These are phyloP conservation scores for Diospyros kaki DNA, from an alignment of 148 eudicot genomes.

Conservation along the genomic window DNA sequence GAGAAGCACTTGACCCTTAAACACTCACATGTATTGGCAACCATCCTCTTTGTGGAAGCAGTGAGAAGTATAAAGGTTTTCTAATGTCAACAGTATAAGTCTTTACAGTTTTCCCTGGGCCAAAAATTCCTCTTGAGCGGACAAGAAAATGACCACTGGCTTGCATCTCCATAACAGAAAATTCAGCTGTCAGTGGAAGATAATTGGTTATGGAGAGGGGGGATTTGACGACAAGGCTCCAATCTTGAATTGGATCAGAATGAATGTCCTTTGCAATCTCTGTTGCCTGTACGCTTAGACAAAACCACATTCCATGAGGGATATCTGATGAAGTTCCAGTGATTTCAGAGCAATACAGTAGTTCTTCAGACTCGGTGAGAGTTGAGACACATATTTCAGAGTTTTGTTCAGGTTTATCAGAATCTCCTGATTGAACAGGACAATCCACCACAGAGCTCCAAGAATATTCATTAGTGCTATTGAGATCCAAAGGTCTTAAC, in stretches of 20 bases:
- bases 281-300: conserved; percentile 67
- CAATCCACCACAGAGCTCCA: conserved; percentile 75
- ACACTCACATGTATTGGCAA: conserved; percentile 68
- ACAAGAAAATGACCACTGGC: conserved; percentile 62
- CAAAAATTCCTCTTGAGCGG: conserved; percentile 75
- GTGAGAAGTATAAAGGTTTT: conserved; percentile 66
- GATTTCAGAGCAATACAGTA: conserved; percentile 54
- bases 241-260: conserved; percentile 85
- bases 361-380: conserved; percentile 61
- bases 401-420: conserved; percentile 31
- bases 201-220: conserved; percentile 76
- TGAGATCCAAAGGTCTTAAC: conserved; percentile 53
- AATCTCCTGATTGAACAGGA: conserved; percentile 36
- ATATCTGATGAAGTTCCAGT: conserved; percentile 64
- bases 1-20: background rate
- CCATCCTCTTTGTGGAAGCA: conserved; percentile 97
- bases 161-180: conserved; percentile 87
- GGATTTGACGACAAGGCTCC: conserved; percentile 78
- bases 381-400: conserved; percentile 58
- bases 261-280: conserved; percentile 86
- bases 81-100: conserved; percentile 72
- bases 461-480: conserved; percentile 47
- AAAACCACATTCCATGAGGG: conserved; percentile 71
- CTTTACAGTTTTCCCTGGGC: conserved; percentile 74
- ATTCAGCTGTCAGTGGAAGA: conserved; percentile 83